These are phyloP conservation scores for Alternaria rosae DNA, from an alignment of 2,329 filamentous ascomycete species.

Conservation along the genomic window DNA sequence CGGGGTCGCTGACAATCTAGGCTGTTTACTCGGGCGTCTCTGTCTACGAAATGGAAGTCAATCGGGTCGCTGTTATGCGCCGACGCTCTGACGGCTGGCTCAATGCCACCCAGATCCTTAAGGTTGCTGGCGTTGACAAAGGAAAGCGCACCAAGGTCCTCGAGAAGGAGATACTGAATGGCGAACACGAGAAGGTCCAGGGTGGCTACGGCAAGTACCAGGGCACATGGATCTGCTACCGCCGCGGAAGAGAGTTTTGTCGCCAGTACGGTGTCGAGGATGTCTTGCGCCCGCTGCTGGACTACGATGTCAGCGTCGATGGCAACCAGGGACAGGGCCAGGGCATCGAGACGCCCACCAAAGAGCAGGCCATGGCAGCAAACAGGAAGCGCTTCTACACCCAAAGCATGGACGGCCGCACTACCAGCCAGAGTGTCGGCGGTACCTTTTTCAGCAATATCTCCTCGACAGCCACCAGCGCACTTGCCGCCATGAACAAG, in stretches of 20 bases:
- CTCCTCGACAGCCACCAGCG: conserved; percentile 88
- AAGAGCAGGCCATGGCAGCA: conserved; percentile 98
- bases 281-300: conserved; percentile 74
- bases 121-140: conserved; percentile 96
- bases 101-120: conserved; percentile 97
- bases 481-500: conserved; percentile 95
- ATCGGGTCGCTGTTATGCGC: conserved; percentile 92
- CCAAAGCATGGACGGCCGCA: conserved; percentile 71
- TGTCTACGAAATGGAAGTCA: conserved; percentile 99
- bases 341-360: conserved; percentile 92
- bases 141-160: conserved; percentile 97
- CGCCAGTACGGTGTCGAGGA: conserved; percentile 80
- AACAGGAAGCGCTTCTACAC: conserved; percentile 90
- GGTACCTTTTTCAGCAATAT: conserved; percentile 98
- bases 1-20: conserved; percentile 40
- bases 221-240: conserved; percentile 97
- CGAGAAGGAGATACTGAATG: conserved; percentile 95
- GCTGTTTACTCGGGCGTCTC: conserved; percentile 95
- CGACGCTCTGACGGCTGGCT: conserved; percentile 94
- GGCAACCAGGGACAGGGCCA: conserved; percentile 73
- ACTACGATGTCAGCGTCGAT: conserved; percentile 81
- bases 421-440: conserved; percentile 67
- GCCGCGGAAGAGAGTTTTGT: conserved; percentile 90
- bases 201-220: conserved; percentile 99
- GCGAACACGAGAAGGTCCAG: conserved; percentile 98